Evolutionary conservation across 2,329 filamentous ascomycete genomes (phyloP).

Genomic region (Akanthomyces uredinophilus): DNA sequence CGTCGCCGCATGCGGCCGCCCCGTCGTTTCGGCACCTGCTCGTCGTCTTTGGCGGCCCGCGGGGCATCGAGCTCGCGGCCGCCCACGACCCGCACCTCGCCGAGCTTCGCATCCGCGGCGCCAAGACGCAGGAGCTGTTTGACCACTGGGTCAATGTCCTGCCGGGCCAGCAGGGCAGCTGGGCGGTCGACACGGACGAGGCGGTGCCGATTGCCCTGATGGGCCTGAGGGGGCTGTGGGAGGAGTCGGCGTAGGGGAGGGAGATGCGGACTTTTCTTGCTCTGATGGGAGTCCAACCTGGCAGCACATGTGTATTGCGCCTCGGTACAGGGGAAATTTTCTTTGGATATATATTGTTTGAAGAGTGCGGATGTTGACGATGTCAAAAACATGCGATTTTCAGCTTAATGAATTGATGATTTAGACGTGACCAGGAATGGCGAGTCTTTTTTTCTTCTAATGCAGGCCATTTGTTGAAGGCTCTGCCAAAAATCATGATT

Average conservation of each 20-base stretch:
- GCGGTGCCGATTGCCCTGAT: slow-evolving; percentile 73
- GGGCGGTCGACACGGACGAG: slow-evolving; percentile 80
- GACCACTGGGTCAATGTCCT: slow-evolving; percentile 81
- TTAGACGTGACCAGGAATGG: no score
- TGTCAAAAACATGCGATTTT: neutral
- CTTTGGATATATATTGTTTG: no score
- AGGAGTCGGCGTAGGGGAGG: slow-evolving; percentile 22
- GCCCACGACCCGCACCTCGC: slow-evolving; percentile 52
- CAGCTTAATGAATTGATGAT: neutral
- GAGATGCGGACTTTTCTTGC: no score
- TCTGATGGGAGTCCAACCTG: neutral
- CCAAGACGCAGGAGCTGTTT: slow-evolving; percentile 65
- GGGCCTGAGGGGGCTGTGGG: slow-evolving; percentile 57
- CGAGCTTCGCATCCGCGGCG: slow-evolving; percentile 57
- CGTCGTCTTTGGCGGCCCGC: slow-evolving; percentile 74
- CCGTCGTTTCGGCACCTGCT: slow-evolving; percentile 63
- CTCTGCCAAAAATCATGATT: neutral
- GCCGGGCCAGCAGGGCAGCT: slow-evolving; percentile 75
- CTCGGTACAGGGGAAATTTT: neutral
- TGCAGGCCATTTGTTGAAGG: slow-evolving; percentile 4
- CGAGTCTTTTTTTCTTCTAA: neutral
- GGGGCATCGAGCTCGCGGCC: slow-evolving; percentile 72
- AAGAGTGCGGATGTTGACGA: neutral
- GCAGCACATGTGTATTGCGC: no score
- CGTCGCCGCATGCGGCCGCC: slow-evolving; percentile 21